These are phyloP conservation scores for Crotalaria pallida DNA, from an alignment of 306 rosid genomes.

Conservation along the genomic window DNA sequence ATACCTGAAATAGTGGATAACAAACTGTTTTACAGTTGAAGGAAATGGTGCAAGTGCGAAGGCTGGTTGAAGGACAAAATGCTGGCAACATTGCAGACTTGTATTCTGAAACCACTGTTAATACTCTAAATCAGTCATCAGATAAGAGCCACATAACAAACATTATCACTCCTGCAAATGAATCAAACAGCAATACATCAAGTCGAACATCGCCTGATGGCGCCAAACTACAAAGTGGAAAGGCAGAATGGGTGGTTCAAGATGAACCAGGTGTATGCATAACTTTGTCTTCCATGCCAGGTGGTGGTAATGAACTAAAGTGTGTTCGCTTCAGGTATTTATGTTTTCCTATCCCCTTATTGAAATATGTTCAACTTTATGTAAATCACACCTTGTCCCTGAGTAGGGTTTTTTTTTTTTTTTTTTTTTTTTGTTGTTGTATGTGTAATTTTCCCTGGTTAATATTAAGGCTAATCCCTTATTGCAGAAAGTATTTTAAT, in stretches of 20 bases:
- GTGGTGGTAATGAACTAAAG: conserved; percentile 78
- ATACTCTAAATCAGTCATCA: conserved; percentile 35
- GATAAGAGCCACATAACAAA: conserved; percentile 37
- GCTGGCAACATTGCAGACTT: conserved; percentile 27
- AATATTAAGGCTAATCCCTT: background rate
- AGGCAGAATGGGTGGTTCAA: conserved; percentile 77
- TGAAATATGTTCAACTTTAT: conserved; percentile 1
- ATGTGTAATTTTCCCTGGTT: background rate
- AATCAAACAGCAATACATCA: conserved; percentile 38
- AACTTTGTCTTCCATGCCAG: conserved; percentile 55
- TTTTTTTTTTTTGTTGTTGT: no score
- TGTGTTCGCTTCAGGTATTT: conserved; percentile 94
- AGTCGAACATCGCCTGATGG: conserved; percentile 41
- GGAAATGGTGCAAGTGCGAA: conserved; percentile 45
- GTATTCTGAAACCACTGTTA: conserved; percentile 28
- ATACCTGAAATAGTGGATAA: conserved; percentile 27
- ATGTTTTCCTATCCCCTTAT: conserved; percentile 8
- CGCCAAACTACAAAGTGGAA: conserved; percentile 42
- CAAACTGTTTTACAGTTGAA: conserved; percentile 53
- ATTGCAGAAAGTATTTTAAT: background rate
- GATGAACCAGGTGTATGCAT: conserved; percentile 87
- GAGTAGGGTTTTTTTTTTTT: background rate
- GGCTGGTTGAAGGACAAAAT: conserved; percentile 51
- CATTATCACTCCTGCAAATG: conserved; percentile 30
- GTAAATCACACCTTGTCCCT: background rate